phyloP scores from a whole-genome alignment of 1,284 basidiomycete species.

The Boletus albobrunnescens region DNA sequence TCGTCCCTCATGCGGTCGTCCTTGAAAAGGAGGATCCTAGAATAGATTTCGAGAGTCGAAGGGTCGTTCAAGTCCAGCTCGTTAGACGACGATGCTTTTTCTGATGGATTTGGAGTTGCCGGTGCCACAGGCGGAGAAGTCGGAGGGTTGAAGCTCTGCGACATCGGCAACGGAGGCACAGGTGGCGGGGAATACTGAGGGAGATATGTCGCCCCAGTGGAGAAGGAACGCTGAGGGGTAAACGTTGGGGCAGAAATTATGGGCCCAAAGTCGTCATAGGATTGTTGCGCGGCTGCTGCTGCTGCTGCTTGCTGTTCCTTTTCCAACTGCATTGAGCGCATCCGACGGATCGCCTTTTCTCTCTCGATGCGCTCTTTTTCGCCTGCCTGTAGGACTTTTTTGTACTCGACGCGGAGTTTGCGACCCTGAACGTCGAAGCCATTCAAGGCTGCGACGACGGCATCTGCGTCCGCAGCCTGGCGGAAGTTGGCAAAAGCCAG shows the following conservation, averaged over 20 bases:
- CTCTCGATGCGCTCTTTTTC: constrained; percentile 99
- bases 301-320: constrained; percentile 53
- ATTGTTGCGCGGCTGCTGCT: constrained; percentile 32
- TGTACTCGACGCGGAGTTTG: constrained; percentile 98
- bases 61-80: constrained; percentile 96
- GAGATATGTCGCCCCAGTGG: constrained; percentile 55
- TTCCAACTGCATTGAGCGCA: constrained; percentile 94
- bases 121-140: constrained; percentile 48
- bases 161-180: constrained; percentile 54
- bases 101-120: constrained; percentile 55
- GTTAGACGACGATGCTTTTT: constrained; percentile 50
- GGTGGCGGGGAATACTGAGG: constrained; percentile 58
- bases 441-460: constrained; percentile 92
- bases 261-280: constrained; percentile 69
- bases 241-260: constrained; percentile 48
- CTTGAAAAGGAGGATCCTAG: constrained; percentile 94
- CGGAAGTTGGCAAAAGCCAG: constrained; percentile 99
- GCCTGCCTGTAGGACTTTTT: constrained; percentile 97
- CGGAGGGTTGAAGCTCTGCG: constrained; percentile 51
- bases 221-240: constrained; percentile 59
- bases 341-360: constrained; percentile 97
- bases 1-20: constrained; percentile 98
- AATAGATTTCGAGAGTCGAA: constrained; percentile 94
- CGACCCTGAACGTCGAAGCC: constrained; percentile 97
- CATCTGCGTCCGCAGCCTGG: constrained; percentile 86